Evolutionary conservation across 2,329 filamentous ascomycete species (phyloP), one percentile per base, ranked within the genome.

Genomic region (Aspergillus arachidicola): DNA sequence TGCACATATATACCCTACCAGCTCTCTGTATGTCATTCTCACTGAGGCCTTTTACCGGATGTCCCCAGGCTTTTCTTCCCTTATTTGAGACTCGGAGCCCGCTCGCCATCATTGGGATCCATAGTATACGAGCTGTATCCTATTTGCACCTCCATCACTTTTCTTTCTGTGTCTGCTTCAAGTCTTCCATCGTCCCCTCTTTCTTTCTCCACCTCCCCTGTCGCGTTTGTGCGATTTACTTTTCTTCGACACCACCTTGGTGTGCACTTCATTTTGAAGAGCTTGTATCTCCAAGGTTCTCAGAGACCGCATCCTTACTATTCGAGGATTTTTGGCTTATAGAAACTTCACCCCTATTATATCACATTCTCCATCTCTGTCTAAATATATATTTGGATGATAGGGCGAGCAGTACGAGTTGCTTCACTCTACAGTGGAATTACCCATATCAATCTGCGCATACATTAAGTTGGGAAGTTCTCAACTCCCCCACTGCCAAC

Each of bases 1-100:
- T 70, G 68, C 74, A 71, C 72, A 68, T 64, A 63, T 70, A 68
- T 66, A 63, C 66, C 63, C 60, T 48, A 60, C 36, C 63, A 69
- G 69, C 66, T 63, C 57, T 62, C 54, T 58, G 36, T 62, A 64
- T 66, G 55, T 55, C 38, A 58, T 48, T 60, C 64, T 61, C 61
- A 57, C 57, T 62, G 46, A 34, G 54, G 57, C 57, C 9, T 58
- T 53, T 21, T 36, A 56, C 11, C 36, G 36, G 34, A 23, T 14
- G 23, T 26, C 21, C 32, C 53, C 38, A 36, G 53, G 16, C 6
- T 16, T 30, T 50, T 30, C 21, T 34, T 41, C 36, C 23, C 23
- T 55, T 36, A 55, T 34, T 38, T 38, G 51, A 30, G 28, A 55
- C 51, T 38, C 21, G 12, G 21, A 23, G 21, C 21, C 51, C 32